Conservation (phyloP, 1,284 basidiomycete species). For the Naganishia liquefaciens region DNA sequence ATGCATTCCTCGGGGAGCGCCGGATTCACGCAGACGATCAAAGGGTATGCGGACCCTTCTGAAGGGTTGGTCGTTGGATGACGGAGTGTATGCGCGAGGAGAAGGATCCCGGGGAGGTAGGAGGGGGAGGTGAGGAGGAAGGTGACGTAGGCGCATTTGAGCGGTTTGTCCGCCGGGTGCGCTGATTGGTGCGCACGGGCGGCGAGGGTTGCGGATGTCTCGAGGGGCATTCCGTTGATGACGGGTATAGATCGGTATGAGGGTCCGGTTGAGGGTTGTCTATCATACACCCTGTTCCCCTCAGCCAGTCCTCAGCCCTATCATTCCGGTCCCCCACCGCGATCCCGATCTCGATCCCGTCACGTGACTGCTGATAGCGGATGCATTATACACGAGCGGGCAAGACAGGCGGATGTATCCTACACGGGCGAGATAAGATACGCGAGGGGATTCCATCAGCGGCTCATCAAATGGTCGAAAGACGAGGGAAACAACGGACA, state of each 20-base stretch:
- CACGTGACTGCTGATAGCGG: no score
- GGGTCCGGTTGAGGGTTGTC: no score
- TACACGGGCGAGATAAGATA: no score
- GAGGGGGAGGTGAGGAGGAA: constrained; percentile 35
- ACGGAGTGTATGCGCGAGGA: constrained; percentile 36
- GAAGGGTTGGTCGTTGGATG: constrained; percentile 3
- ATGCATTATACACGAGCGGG: no score
- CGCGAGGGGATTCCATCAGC: no score
- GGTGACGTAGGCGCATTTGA: constrained; percentile 71
- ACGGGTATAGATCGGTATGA: background rate
- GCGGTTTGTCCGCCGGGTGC: background rate
- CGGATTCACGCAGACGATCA: constrained; percentile 39
- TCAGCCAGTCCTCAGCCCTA: no score
- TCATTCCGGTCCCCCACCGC: no score
- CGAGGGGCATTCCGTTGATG: background rate
- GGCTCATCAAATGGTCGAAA: no score
- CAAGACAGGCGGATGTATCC: no score
- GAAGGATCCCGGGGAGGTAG: constrained; percentile 39
- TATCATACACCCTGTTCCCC: no score
- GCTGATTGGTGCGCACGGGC: background rate
- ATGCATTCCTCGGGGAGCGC: constrained; percentile 26
- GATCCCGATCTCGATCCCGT: no score
- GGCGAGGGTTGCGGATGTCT: constrained; percentile 1
- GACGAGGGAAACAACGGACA: no score
- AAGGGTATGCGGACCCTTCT: constrained; percentile 35